Base-by-base conservation (phyloP, 2,329 filamentous ascomycete species). In the Elsinoe necatrix region DNA sequence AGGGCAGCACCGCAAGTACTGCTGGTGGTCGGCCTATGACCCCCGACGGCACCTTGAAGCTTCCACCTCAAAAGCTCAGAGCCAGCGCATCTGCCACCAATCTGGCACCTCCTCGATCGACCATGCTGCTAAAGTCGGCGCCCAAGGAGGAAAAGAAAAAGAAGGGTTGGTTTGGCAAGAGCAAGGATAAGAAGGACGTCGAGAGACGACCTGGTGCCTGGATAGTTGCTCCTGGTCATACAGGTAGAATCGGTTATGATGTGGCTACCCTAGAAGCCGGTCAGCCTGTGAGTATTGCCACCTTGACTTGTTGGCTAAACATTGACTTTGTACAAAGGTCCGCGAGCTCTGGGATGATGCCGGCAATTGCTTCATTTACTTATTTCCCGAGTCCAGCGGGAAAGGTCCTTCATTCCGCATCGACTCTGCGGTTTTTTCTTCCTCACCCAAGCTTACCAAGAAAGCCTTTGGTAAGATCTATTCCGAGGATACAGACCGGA, bases 341-440 rank as follows among this genome's bases (percentile, higher is more conserved):
- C 65, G 72, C 4, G 82, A 85, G 63, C 67, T 85, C 7, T 85
- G 82, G 82, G 79, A 83, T 61, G 78, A 82, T 2, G 66, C 75
- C 47, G 82, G 79, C n/a, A 80, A 84, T 65, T 83, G 81, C 12
- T 75, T 77, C 59, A 74, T 85, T n/a, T 81, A 84, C 63, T 72
- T 85, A 12, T 84, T 81, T 63, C 80, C 82, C 0, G 73, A 77
- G 41, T 77, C 72, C 14, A 78, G 80, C 18, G 76, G 75, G 55
- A 77, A 76, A 63, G 75, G 79, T 4, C 73, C 82, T 7, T 83
- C 81, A 2, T 84, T 85, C 72, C 79, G 77, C 58, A 71, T 85
- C 56, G 75, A 83, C 63, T 83, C 81, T 2, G 73, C 77, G 3
- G 71, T 81, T 25, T 81, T 84, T 61, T 74, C 77, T 25, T 77